A percentile compares a stretch with the other conserved stretches of the same genome.
These are phyloP conservation scores for Didymella keratinophila DNA, from an alignment of 2,329 filamentous ascomycete genomes.

Conservation along the genomic window DNA sequence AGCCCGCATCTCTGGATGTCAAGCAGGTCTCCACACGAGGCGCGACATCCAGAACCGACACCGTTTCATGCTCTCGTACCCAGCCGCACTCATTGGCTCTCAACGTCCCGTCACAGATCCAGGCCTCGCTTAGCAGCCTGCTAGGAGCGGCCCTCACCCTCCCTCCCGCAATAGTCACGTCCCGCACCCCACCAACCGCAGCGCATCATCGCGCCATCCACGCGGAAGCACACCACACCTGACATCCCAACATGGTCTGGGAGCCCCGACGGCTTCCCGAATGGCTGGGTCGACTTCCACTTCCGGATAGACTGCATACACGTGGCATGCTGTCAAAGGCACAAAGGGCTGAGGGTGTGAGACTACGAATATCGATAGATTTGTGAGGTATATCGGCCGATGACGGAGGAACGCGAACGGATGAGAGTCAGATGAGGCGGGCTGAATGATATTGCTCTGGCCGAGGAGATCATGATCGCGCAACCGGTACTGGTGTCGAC, in stretches of 20 bases:
- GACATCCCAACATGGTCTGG: background rate
- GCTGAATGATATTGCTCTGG: background rate
- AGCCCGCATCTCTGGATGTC: conserved; percentile 34
- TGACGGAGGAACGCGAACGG: conserved; percentile 11
- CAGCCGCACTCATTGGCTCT: conserved; percentile 44
- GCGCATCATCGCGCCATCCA: conserved; percentile 18
- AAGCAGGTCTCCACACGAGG: conserved; percentile 19
- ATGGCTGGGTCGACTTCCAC: conserved; percentile 21
- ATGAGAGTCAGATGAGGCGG: conserved; percentile 1
- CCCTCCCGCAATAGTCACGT: conserved; percentile 16
- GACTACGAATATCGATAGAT: background rate
- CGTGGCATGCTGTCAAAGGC: conserved; percentile 49
- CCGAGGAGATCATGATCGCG: too few species aligned
- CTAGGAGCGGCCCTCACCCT: conserved; percentile 26
- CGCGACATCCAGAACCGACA: conserved; percentile 27
- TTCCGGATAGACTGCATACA: conserved; percentile 37
- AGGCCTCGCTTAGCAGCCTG: conserved; percentile 37
- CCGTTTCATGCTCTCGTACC: conserved; percentile 45
- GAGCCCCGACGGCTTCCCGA: conserved; percentile 12
- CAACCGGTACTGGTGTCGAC: too few species aligned
- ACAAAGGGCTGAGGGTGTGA: conserved; percentile 21
- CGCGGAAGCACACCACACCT: background rate
- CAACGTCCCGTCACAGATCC: conserved; percentile 21
- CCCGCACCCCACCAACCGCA: conserved; percentile 28
- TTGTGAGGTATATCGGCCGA: background rate